Base-by-base conservation (phyloP, 2,329 filamentous ascomycete genomes). In the Fusarium buharicum region DNA sequence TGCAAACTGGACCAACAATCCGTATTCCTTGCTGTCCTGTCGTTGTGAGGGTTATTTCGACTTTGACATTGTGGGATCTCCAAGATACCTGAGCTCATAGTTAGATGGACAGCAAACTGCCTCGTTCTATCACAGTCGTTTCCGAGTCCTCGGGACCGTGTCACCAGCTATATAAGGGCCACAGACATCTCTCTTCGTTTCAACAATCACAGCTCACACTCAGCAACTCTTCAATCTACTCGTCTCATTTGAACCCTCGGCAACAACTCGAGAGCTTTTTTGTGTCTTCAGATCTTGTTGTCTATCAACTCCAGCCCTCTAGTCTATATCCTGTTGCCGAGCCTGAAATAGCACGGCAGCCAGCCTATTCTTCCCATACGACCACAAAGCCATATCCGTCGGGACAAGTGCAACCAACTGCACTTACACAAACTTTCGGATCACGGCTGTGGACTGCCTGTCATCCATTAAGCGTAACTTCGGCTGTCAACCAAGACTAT, bases 141-240 rank as follows among this genome's bases (percentile, higher is more conserved):
- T 48, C 68, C 68, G 64, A 53, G 59, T 50, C 52, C 66, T 68
- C 63, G 67, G 69, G 58, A 54, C 62, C 56, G 65, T 69, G 44
- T 69, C 65, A 65, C 64, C 65, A 56, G 57, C 59, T 72, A 72
- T 72, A 72, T 72, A 72, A 72, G 52, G 62, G 53, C 53, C 48
- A 64, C 50, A 38, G 46, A 24, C 52, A 52, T 62, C 60, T 59
- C 28, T 52, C 43, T 49, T 67, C 45, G 48, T 55, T 43, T 36
- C 46, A 17, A 62, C 31, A 57, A 65, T 44, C 50, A 62, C 45
- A 50, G 49, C 64, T 67, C 60, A 64, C 31, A 53, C 53, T 62
- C 64, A 53, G 18, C 55, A 65, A 33, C 59, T 17, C 46, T 59
- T 55, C 45, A 49, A 55, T 36, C 54, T 39, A 54, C 47, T 10